Conservation (phyloP, 2,329 filamentous ascomycete species). For the Zalaria sp. region DNA sequence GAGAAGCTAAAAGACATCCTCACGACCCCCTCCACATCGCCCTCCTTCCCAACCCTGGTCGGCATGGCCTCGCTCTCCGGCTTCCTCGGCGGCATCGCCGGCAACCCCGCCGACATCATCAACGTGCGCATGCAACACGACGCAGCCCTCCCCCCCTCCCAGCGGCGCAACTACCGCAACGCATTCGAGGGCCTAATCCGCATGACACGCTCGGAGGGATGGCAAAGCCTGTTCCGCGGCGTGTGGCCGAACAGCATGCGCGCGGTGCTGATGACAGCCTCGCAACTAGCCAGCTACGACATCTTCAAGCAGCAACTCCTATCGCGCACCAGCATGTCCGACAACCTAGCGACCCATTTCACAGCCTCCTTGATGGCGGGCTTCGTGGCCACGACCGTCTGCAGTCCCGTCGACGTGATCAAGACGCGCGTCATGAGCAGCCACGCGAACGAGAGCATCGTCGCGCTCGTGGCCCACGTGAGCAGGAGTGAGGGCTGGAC, state of each 20-base stretch:
- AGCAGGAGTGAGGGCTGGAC: conserved; percentile 55
- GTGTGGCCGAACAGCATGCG: conserved; percentile 71
- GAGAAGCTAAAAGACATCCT: conserved; percentile 72
- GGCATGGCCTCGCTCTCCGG: conserved; percentile 73
- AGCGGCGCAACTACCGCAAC: conserved; percentile 79
- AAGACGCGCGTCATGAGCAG: conserved; percentile 77
- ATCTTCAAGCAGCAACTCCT: conserved; percentile 61
- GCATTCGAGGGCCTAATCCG: conserved; percentile 74
- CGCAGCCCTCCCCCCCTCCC: conserved; percentile 54
- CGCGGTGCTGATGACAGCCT: conserved; percentile 77
- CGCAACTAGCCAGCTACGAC: conserved; percentile 75
- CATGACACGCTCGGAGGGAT: conserved; percentile 78
- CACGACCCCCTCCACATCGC: conserved; percentile 35
- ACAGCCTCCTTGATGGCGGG: conserved; percentile 64
- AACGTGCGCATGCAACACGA: conserved; percentile 99
- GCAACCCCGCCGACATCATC: conserved; percentile 89
- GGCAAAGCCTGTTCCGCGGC: conserved; percentile 61
- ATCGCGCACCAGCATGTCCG: conserved; percentile 46
- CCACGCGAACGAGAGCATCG: conserved; percentile 38
- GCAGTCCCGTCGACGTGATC: conserved; percentile 75
- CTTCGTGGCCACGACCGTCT: conserved; percentile 72
- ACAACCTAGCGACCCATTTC: conserved; percentile 67
- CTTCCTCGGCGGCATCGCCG: conserved; percentile 75
- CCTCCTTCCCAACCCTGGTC: conserved; percentile 64
- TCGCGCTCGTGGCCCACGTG: conserved; percentile 50